phyloP scores from a whole-genome alignment of 2,329 filamentous ascomycete species.

The Sclerotinia spermophila region DNA sequence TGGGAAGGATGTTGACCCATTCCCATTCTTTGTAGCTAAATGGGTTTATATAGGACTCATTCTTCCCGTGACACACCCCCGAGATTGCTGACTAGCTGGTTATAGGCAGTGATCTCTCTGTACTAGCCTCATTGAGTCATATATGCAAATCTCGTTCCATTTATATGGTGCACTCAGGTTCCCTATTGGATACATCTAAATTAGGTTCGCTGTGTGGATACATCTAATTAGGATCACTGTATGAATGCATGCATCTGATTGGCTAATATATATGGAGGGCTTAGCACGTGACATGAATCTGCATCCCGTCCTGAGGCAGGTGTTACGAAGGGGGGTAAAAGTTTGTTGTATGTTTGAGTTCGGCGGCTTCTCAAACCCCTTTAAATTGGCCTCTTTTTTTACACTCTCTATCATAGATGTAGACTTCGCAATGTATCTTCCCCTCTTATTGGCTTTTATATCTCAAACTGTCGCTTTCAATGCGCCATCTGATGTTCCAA shows the following conservation, averaged over 20 bases:
- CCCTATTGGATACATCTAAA: too few relatives aligned
- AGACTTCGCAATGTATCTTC: background rate
- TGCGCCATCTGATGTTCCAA: slow-evolving; percentile 26
- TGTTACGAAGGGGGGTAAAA: slow-evolving; percentile 12
- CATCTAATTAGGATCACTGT: too few relatives aligned
- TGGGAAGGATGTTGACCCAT: slow-evolving; percentile 55
- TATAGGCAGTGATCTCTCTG: too few relatives aligned
- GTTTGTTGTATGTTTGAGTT: background rate
- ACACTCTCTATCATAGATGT: background rate
- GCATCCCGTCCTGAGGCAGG: background rate
- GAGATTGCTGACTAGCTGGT: too few relatives aligned
- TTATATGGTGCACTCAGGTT: too few relatives aligned
- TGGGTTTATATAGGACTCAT: too few relatives aligned
- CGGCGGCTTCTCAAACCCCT: background rate
- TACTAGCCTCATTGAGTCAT: too few relatives aligned
- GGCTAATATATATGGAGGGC: too few relatives aligned
- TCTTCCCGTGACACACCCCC: too few relatives aligned
- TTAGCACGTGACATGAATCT: slow-evolving; percentile 5
- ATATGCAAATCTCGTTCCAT: too few relatives aligned
- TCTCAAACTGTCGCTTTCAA: slow-evolving; percentile 25
- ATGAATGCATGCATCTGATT: too few relatives aligned
- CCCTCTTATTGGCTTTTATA: background rate
- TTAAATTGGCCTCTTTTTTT: background rate
- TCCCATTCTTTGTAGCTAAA: slow-evolving; percentile 33
- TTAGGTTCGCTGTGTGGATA: too few relatives aligned